Conservation (phyloP, 1,139 yeast species). For the Diutina mesorugosa region DNA sequence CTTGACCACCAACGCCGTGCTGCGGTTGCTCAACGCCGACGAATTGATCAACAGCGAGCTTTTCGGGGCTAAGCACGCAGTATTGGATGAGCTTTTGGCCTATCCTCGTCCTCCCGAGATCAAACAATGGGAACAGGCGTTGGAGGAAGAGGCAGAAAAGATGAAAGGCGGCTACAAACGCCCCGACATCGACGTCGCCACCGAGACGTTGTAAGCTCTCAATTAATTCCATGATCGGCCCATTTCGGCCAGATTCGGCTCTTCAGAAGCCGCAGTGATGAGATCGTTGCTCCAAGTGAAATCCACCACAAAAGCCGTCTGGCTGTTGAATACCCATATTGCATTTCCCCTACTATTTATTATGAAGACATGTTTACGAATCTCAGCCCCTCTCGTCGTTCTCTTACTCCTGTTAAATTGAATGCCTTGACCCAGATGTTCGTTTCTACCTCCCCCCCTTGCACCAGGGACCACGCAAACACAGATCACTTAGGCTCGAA, state of each 20-base stretch:
- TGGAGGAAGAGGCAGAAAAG: neutral
- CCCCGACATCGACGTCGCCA: neutral
- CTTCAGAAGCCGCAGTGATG: neutral
- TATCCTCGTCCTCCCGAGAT: neutral
- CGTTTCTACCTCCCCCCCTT: neutral
- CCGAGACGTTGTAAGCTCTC: neutral
- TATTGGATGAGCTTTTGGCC: neutral
- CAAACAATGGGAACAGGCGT: neutral
- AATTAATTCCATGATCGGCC: neutral
- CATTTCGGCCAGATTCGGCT: too few relatives aligned
- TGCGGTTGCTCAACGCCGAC: neutral
- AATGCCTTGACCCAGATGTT: too few relatives aligned
- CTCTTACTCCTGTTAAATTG: too few relatives aligned
- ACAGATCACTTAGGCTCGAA: neutral
- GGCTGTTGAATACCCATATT: too few relatives aligned
- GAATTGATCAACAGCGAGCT: neutral
- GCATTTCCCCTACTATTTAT: too few relatives aligned
- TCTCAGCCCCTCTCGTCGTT: too few relatives aligned
- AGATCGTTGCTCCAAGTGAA: neutral
- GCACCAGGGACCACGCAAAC: neutral
- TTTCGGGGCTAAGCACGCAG: neutral
- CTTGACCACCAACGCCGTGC: neutral
- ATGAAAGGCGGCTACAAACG: neutral
- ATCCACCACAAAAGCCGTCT: too few relatives aligned
- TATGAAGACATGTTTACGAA: too few relatives aligned